Evolutionary conservation across 2,329 filamentous ascomycete genomes (phyloP).

Genomic region (Drechslera avenae): DNA sequence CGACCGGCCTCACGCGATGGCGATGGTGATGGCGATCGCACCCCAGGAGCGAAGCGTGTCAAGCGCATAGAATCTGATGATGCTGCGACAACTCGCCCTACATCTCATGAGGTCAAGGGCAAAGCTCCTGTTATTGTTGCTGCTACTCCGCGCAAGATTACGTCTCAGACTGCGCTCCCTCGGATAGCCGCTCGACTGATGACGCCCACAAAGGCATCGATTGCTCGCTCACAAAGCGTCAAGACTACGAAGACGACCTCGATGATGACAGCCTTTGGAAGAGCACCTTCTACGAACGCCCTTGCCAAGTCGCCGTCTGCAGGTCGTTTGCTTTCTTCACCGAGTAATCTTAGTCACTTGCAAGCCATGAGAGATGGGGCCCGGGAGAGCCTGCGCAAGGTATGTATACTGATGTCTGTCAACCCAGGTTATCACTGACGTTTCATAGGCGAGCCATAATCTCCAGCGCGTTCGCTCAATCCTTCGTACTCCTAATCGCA

Average conservation of each 20-base stretch:
- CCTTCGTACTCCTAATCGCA: conserved; percentile 63
- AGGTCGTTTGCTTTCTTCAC: conserved; percentile 53
- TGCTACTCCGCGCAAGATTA: conserved; percentile 36
- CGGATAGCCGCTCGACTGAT: conserved; percentile 61
- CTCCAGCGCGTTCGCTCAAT: conserved; percentile 67
- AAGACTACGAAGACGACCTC: conserved; percentile 54
- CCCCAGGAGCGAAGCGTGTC: conserved; percentile 67
- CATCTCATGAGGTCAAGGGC: conserved; percentile 49
- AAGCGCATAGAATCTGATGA: conserved; percentile 73
- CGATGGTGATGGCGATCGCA: conserved; percentile 45
- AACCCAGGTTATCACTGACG: not conserved
- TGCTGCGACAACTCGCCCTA: conserved; percentile 67
- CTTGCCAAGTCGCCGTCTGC: conserved; percentile 54
- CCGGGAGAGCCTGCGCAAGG: conserved; percentile 42
- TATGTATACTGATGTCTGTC: not conserved
- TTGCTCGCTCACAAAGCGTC: conserved; percentile 64
- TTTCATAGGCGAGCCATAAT: conserved; percentile 46
- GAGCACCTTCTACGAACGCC: conserved; percentile 60
- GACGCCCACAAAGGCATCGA: conserved; percentile 79
- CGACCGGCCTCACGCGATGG: conserved; percentile 32
- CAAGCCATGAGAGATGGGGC: conserved; percentile 47
- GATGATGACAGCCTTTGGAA: conserved; percentile 59
- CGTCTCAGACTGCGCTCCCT: conserved; percentile 50
- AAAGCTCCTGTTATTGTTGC: conserved; percentile 14
- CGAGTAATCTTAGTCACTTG: conserved; percentile 29